Conservation (phyloP, 257 asterid genomes). For the Plantago elongata region DNA sequence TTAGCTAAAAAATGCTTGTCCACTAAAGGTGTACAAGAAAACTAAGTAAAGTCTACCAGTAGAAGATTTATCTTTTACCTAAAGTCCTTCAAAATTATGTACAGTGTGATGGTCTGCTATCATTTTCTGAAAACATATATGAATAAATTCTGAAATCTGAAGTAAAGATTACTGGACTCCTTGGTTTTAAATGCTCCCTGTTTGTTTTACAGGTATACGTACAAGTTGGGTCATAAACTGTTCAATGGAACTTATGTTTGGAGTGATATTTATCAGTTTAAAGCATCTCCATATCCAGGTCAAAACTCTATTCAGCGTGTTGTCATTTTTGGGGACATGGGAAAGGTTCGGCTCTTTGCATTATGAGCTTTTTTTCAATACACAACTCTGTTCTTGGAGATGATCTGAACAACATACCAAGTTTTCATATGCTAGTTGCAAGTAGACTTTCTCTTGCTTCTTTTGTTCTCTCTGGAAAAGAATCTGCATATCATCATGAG, state of each 20-base stretch:
- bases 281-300: conserved; percentile 94
- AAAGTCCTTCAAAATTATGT: too few relatives aligned
- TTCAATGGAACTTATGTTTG: conserved; percentile 54
- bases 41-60: too few relatives aligned
- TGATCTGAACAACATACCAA: not conserved
- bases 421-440: too few relatives aligned
- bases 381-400: not conserved
- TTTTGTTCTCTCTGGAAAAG: too few relatives aligned
- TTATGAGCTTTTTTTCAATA: not conserved
- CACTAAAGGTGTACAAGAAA: too few relatives aligned
- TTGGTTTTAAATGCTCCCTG: not conserved
- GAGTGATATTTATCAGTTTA: conserved; percentile 63
- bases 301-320: conserved; percentile 79
- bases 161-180: not conserved
- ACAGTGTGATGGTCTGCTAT: too few relatives aligned
- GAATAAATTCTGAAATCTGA: not conserved
- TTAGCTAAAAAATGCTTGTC: too few relatives aligned
- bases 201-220: conserved; percentile 63
- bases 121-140: too few relatives aligned
- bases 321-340: conserved; percentile 93
- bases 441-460: too few relatives aligned
- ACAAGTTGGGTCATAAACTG: conserved; percentile 78
- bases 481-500: too few relatives aligned
- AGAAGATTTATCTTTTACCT: too few relatives aligned
- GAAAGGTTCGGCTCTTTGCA: conserved; percentile 56